Percentiles rank a stretch among this genome's conserved stretches.
Conservation (phyloP, 2,329 filamentous ascomycete genomes). For the Trichophyton schoenleinii region DNA sequence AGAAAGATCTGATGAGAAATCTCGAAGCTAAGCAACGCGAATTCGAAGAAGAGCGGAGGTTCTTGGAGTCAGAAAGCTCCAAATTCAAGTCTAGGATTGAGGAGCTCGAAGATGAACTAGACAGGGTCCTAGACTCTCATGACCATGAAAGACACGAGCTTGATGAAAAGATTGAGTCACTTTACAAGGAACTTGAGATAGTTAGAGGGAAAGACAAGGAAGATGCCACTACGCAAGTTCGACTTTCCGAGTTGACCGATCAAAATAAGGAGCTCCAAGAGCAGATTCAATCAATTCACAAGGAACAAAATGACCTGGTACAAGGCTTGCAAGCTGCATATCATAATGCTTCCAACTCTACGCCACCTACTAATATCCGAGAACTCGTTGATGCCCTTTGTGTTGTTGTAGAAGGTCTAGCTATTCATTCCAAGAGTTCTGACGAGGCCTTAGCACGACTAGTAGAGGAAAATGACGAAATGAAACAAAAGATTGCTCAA, state of each 20-base stretch:
- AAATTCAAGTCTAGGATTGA: slow-evolving; percentile 65
- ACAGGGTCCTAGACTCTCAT: slow-evolving; percentile 66
- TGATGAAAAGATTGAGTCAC: slow-evolving; percentile 53
- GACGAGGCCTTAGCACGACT: slow-evolving; percentile 49
- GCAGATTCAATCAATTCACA: slow-evolving; percentile 41
- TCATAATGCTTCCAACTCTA: slow-evolving; percentile 42
- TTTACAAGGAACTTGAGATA: slow-evolving; percentile 60
- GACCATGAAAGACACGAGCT: slow-evolving; percentile 66
- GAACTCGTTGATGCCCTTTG: slow-evolving; percentile 50
- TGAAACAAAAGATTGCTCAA: slow-evolving; percentile 43
- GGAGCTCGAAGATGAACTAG: slow-evolving; percentile 83
- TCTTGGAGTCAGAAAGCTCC: slow-evolving; percentile 67
- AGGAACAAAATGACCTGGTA: slow-evolving; percentile 41
- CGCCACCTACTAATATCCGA: slow-evolving; percentile 43
- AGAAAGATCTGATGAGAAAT: slow-evolving; percentile 86
- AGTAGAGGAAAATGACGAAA: slow-evolving; percentile 51
- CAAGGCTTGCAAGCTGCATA: slow-evolving; percentile 48
- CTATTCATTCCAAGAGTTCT: slow-evolving; percentile 47
- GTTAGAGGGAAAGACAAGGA: slow-evolving; percentile 42
- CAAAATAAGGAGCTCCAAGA: slow-evolving; percentile 39
- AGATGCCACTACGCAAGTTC: slow-evolving; percentile 35
- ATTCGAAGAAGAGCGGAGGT: slow-evolving; percentile 72
- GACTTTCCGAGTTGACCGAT: slow-evolving; percentile 16
- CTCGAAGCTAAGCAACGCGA: slow-evolving; percentile 86
- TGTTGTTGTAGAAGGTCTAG: slow-evolving; percentile 44